Percentiles rank a stretch among this genome's conserved stretches.
phyloP scores from a whole-genome alignment of 495 filamentous ascomycete genomes.

The Opeltia flavorubescens region DNA sequence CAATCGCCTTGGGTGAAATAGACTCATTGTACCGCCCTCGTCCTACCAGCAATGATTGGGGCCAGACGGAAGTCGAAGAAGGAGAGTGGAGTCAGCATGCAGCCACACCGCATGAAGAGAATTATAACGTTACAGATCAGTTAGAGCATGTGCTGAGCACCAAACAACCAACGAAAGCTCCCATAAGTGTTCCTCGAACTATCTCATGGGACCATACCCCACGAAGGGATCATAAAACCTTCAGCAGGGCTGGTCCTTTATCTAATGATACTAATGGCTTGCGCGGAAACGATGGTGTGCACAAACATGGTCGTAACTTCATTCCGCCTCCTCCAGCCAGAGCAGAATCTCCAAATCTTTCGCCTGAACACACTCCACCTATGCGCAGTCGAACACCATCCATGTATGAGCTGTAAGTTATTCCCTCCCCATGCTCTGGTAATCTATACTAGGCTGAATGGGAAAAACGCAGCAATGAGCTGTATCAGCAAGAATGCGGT shows the following conservation, averaged over 20 bases:
- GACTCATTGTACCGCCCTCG: not conserved
- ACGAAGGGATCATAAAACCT: not conserved
- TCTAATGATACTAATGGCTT: not conserved
- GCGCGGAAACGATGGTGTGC: not conserved
- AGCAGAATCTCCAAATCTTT: not conserved
- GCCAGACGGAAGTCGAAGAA: conserved; percentile 1
- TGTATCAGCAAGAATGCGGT: not conserved
- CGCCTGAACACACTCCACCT: not conserved
- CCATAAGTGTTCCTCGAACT: not conserved
- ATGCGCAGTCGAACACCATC: not conserved
- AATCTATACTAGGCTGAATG: too few species aligned
- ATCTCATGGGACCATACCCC: not conserved
- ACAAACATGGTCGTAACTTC: not conserved
- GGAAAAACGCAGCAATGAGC: not conserved
- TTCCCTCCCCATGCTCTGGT: too few species aligned
- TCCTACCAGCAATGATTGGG: not conserved
- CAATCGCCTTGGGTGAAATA: conserved; percentile 4
- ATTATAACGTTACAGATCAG: conserved; percentile 1
- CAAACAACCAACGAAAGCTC: not conserved
- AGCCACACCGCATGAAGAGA: not conserved
- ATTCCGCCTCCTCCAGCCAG: not conserved
- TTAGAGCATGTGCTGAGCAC: not conserved
- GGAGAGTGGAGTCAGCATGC: conserved; percentile 2
- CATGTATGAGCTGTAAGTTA: not conserved
- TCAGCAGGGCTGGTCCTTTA: not conserved